Evolutionary conservation across 2,329 filamentous ascomycete genomes (phyloP), one percentile per base, ranked within the genome.

Genomic region (Herpotrichia juniperi): DNA sequence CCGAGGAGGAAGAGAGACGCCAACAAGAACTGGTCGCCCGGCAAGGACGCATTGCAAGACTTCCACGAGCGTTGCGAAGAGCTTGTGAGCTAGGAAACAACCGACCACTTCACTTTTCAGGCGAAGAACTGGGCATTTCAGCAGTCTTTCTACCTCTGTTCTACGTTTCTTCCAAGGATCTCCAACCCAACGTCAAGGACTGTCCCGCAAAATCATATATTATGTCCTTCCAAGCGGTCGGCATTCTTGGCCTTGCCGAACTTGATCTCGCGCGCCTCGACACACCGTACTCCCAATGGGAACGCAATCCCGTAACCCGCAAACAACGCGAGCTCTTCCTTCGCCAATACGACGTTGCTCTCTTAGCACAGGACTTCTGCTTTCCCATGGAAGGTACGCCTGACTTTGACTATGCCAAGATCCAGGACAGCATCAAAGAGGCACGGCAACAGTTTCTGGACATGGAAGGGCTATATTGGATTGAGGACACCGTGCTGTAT

Each of bases 191-290:
- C n/a, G 53, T 56, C 28, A 37, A 61, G 9, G 59, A 66, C 16
- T 42, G 53, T 30, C 46, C 53, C 10, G 48, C 52, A 28, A 68
- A 69, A 49, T 62, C 63, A 1, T 76, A 74, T 54, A 66, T 76
- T 47, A 66, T 71, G 55, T 73, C 70, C 5, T 76, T 74, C 53
- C 73, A 76, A 52, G 61, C 67, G 7, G 72, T 71, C 1, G 74
- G 74, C 35, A 72, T 76, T 35, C 73, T 76, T 8, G 73, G 73
- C 9, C 64, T 76, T 6, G 65, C 71, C 5, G 72, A 75, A 46
- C 71, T 74, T 8, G 73, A 76, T 46, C 62, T 75, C 10, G 61
- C 67, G 17, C 58, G 59, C 16, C 63, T 73, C n/a, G 56, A 62
- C 9, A 48, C 61, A 11, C 71, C 71, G 1, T 72, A 72, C 40